Evolutionary conservation across 106 monocot genomes (phyloP), one percentile per base, ranked within the genome.

Genomic region (Gastrodia elata): DNA sequence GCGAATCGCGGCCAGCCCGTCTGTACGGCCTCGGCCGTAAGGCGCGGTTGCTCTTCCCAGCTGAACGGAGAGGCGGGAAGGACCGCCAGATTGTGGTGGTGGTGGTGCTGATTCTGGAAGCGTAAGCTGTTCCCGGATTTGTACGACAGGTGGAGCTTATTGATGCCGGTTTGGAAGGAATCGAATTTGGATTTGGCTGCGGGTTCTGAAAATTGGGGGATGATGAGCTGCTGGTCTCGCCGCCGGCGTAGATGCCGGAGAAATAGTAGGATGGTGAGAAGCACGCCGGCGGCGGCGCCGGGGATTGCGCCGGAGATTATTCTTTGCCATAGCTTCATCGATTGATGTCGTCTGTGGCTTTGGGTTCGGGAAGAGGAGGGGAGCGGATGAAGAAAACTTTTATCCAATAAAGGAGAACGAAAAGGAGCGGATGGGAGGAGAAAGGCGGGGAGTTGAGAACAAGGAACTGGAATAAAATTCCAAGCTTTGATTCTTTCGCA

Each of bases 1-100:
- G 65, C 58, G 69, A 94, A 90, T 33, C 83, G 71, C n/a, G 87
- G 64, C 93, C 93, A 94, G n/a, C 93, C 93, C 26, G 77, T 76
- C 64, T 83, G 84, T 10, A 70, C 84, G 0, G 84, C 93, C 42
- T 84, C 84, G 0, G 85, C 27, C 20, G 82, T 71, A 26, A 94
- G 78, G 8, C 64, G 20, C 0, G 87, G 93, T 39, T 94, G 79
- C 6, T 81, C 77, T 4, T 74, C 69, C 93, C 93, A 94, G 13
- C 34, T 49, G 80, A 93, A 92, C 1, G 76, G 68, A 8, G 13
- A n/a, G 20, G 28, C 25, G 3, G 37, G 28, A 32, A 59, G 72
- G 2, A 38, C 27, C 1, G 13, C 18, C 14, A 27, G 38, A 10
- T 15, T 20, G 6, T 14, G 58, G 16, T 57, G 40, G 8, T 52